Evolutionary conservation across 164 flowering plant genomes (phyloP).

Genomic region (Hamamelis virginiana): DNA sequence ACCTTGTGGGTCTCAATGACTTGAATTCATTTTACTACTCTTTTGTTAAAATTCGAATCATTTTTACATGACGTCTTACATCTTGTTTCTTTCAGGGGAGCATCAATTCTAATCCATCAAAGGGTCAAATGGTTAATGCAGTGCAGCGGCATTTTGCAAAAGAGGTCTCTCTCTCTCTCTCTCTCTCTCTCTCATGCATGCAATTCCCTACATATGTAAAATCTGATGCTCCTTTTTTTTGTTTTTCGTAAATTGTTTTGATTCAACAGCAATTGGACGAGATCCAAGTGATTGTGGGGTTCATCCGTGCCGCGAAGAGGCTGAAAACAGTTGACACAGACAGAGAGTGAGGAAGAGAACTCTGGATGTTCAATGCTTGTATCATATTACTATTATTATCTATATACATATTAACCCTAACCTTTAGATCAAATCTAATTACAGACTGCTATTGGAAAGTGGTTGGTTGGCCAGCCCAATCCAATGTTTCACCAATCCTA

Average conservation of each 20-base stretch:
- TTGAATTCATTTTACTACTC: background rate
- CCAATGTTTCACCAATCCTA: background rate
- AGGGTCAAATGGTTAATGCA: constrained; percentile 61
- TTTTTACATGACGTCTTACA: background rate
- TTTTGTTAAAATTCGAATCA: too few relatives aligned
- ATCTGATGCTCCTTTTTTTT: background rate
- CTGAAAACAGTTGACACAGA: constrained; percentile 24
- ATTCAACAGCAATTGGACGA: constrained; percentile 59
- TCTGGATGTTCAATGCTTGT: background rate
- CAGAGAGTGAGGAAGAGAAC: background rate
- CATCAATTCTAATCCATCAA: constrained; percentile 43
- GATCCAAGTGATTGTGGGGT: constrained; percentile 60
- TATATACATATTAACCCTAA: background rate
- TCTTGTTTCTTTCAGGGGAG: constrained; percentile 33
- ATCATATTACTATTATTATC: background rate
- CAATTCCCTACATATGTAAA: too few relatives aligned
- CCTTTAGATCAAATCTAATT: constrained; percentile 8
- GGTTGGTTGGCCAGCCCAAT: background rate
- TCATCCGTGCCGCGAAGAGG: constrained; percentile 66
- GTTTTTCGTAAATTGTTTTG: background rate
- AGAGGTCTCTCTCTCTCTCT: constrained; percentile 46
- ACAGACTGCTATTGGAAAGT: background rate
- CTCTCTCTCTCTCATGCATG: background rate
- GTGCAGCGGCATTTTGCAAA: constrained; percentile 71
- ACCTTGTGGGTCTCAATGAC: constrained; percentile 52